Conservation (phyloP, 2,329 filamentous ascomycete genomes). For the Aspergillus eucalypticola region DNA sequence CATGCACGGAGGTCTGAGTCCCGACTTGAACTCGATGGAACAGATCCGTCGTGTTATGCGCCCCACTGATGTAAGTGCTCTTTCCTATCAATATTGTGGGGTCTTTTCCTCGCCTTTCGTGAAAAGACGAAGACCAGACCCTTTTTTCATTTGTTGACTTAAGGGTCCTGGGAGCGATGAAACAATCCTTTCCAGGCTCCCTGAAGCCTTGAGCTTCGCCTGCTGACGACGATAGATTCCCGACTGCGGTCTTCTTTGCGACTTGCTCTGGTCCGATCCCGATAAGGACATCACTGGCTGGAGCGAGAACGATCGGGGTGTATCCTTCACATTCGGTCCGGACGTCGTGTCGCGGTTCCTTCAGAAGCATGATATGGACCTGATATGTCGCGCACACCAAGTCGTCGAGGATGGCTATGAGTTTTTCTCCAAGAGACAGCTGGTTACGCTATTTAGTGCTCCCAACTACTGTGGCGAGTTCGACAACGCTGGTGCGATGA, state of each 20-base stretch:
- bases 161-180: slow-evolving; percentile 9
- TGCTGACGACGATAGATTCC: slow-evolving; percentile 71
- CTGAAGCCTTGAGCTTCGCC: slow-evolving; percentile 36
- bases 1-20: slow-evolving; percentile 97
- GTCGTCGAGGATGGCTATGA: slow-evolving; percentile 99
- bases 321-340: slow-evolving; percentile 97
- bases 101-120: neutral
- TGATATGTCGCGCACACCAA: slow-evolving; percentile 98
- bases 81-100: neutral
- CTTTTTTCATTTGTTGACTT: neutral
- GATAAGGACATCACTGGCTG: slow-evolving; percentile 99
- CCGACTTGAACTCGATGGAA: slow-evolving; percentile 98
- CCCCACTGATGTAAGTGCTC: slow-evolving; percentile 84
- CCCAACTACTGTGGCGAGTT: slow-evolving; percentile 99
- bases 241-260: slow-evolving; percentile 94
- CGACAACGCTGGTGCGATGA: slow-evolving; percentile 99
- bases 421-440: slow-evolving; percentile 97
- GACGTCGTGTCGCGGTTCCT: slow-evolving; percentile 97
- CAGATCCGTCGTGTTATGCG: slow-evolving; percentile 99
- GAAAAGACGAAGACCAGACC: neutral
- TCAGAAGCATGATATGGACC: slow-evolving; percentile 99
- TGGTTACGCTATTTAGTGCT: slow-evolving; percentile 96
- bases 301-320: slow-evolving; percentile 98
- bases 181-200: slow-evolving; percentile 24
- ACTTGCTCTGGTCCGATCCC: slow-evolving; percentile 97